phyloP scores from a whole-genome alignment of 2,329 filamentous ascomycete genomes.

The Epichloe gansuensis region DNA sequence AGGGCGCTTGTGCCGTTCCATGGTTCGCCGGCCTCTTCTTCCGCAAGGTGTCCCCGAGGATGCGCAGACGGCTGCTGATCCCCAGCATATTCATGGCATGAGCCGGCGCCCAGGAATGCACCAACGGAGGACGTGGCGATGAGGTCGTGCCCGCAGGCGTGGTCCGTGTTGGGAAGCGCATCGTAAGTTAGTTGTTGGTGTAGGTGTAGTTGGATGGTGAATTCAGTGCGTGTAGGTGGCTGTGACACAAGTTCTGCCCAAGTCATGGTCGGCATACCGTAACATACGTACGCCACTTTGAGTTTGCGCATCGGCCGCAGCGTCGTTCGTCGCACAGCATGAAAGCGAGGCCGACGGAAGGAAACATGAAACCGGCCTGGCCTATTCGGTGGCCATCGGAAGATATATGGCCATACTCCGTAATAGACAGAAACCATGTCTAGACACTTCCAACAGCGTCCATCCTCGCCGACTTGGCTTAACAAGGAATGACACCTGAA shows the following conservation, averaged over 20 bases:
- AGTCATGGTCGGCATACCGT: neutral
- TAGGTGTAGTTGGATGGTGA: neutral
- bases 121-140: slow-evolving; percentile 27
- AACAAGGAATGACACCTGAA: too few species aligned
- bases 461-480: too few species aligned
- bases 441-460: too few species aligned
- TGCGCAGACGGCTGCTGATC: slow-evolving; percentile 21
- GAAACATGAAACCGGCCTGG: too few species aligned
- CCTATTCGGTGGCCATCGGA: too few species aligned
- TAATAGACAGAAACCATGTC: too few species aligned
- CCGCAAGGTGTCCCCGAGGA: slow-evolving; percentile 28
- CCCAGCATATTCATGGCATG: slow-evolving; percentile 17
- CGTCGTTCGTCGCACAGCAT: too few species aligned
- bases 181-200: slow-evolving; percentile 19
- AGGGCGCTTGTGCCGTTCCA: slow-evolving; percentile 26
- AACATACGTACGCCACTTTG: neutral
- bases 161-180: slow-evolving; percentile 31
- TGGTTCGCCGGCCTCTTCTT: slow-evolving; percentile 25
- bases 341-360: too few species aligned
- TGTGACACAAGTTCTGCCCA: neutral
- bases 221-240: too few species aligned
- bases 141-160: slow-evolving; percentile 33
- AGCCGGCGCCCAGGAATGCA: slow-evolving; percentile 24
- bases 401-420: neutral
- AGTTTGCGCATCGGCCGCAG: neutral